Evolutionary conservation across 768 basidiomycete genomes (phyloP), one percentile per base, ranked within the genome.

Genomic region (Psilocybe tampanensis): DNA sequence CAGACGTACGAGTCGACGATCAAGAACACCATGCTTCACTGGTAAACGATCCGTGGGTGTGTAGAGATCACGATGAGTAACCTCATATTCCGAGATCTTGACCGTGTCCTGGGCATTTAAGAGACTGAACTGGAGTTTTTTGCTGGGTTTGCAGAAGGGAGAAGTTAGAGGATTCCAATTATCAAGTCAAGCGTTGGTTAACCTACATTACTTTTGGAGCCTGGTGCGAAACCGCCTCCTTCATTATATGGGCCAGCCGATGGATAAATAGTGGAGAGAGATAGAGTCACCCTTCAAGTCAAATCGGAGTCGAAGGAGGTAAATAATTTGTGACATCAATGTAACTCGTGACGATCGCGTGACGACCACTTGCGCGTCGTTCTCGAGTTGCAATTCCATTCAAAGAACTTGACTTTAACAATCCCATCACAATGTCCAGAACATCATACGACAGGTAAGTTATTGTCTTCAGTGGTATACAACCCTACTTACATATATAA

Each of bases 101-200:
- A 98, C 97, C 3, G 96, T 91, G 68, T 98, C 95, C 72, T 98
- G 95, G 24, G 93, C 89, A 72, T 89, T 92, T 64, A 99, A 80
- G 49, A 96, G 83, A 70, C 91, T 91, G 74, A 98, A 99, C 78
- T 98, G 97, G 29, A 99, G 83, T 71, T 92, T 88, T 79, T 98
- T 98, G 66, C 95, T 97, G 69, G 32, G 54, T 33, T 21, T n/a
- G n/a, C n/a, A n/a, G n/a, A n/a, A n/a, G n/a, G n/a, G n/a, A n/a
- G n/a, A n/a, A n/a, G n/a, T n/a, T n/a, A n/a, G n/a, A n/a, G n/a
- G n/a, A n/a, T n/a, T n/a, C n/a, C n/a, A n/a, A n/a, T n/a, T n/a
- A n/a, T 39, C 22, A 23, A 23, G 11, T 5, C 19, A 29, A n/a
- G n/a, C n/a, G 22, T 34, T 32, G 11, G 15, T 9, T 41, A 29